A percentile compares a stretch with the other conserved stretches of the same genome.
phyloP scores from a whole-genome alignment of 768 basidiomycete genomes.

The Tulasnella sp. region DNA sequence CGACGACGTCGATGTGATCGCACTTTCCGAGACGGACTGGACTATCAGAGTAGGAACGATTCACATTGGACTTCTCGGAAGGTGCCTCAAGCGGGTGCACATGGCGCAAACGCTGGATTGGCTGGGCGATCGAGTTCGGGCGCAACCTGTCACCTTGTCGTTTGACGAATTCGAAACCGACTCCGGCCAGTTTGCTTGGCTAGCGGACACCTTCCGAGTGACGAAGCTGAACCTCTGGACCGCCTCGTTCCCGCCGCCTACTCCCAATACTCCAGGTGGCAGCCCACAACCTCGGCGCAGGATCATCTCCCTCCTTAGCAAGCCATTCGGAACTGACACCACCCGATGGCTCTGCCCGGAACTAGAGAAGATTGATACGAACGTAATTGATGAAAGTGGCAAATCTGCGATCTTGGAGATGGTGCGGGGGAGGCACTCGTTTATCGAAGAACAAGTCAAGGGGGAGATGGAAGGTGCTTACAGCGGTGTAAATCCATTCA shows the following conservation, averaged over 20 bases:
- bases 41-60: background rate
- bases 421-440: background rate
- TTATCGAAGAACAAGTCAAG: background rate
- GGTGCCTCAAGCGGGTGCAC: background rate
- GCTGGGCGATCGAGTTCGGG: background rate
- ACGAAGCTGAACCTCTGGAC: background rate
- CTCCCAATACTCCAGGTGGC: too few relatives aligned
- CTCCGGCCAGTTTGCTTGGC: background rate
- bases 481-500: background rate
- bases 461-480: background rate
- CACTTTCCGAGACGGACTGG: background rate
- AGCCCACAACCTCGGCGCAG: background rate
- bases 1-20: background rate
- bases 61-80: background rate
- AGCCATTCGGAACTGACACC: background rate
- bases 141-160: background rate
- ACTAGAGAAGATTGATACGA: background rate
- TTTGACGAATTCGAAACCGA: background rate
- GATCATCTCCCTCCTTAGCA: background rate
- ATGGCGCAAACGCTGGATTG: background rate
- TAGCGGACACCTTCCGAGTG: background rate
- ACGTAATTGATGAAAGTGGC: background rate
- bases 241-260: background rate
- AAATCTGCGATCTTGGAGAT: background rate
- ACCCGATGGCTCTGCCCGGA: background rate